Percentiles rank a stretch among this genome's conserved stretches.
phyloP scores from a whole-genome alignment of 2,329 filamentous ascomycete species.

The Triangularia setosa region DNA sequence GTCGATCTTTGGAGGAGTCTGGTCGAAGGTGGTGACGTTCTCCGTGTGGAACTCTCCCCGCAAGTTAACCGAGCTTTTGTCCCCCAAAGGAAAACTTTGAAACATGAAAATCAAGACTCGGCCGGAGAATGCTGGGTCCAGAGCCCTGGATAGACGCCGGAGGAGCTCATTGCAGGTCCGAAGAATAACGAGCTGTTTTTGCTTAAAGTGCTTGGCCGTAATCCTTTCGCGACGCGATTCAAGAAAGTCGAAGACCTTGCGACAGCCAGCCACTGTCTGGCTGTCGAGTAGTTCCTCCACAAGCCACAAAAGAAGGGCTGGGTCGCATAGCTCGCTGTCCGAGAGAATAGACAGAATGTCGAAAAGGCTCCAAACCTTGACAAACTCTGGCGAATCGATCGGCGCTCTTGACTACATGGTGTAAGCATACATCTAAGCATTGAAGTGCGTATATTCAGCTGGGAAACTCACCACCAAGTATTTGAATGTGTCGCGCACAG shows the following conservation, averaged over 20 bases:
- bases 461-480: slow-evolving; percentile 62
- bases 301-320: slow-evolving; percentile 80
- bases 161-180: slow-evolving; percentile 92
- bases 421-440: slow-evolving; percentile 27
- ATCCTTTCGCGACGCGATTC: slow-evolving; percentile 89
- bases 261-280: slow-evolving; percentile 88
- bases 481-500: slow-evolving; percentile 77
- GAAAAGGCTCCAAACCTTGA: slow-evolving; percentile 86
- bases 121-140: slow-evolving; percentile 96
- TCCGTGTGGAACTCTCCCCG: slow-evolving; percentile 94
- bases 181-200: slow-evolving; percentile 86
- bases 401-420: slow-evolving; percentile 62
- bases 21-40: slow-evolving; percentile 84
- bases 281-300: slow-evolving; percentile 94
- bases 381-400: slow-evolving; percentile 75
- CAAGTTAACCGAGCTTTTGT: slow-evolving; percentile 95
- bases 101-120: slow-evolving; percentile 98
- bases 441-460: background rate
- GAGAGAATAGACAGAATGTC: slow-evolving; percentile 88
- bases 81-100: slow-evolving; percentile 92
- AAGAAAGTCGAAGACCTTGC: slow-evolving; percentile 88
- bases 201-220: slow-evolving; percentile 72
- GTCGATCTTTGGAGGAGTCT: slow-evolving; percentile 39
- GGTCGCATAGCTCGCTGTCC: slow-evolving; percentile 73
- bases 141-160: slow-evolving; percentile 87